phyloP scores from a whole-genome alignment of 228 moss, liverwort and hornwort genomes.

The Sphagnum magellanicum region DNA sequence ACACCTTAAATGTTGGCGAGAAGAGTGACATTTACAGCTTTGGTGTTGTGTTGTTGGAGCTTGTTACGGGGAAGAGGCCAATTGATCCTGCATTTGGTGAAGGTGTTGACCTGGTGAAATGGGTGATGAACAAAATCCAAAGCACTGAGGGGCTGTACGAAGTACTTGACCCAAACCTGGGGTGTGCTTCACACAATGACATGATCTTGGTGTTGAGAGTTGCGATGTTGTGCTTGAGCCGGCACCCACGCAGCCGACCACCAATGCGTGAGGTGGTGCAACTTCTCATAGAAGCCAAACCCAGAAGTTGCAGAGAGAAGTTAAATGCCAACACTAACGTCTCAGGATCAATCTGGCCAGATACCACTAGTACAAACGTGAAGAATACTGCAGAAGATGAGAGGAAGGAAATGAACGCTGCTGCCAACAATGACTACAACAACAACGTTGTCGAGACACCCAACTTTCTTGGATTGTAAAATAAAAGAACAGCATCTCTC shows the following conservation, averaged over 20 bases:
- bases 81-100: slow-evolving; percentile 63
- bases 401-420: too few relatives aligned
- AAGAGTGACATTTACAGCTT: slow-evolving; percentile 96
- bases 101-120: slow-evolving; percentile 68
- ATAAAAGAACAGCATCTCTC: too few relatives aligned
- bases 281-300: slow-evolving; percentile 64
- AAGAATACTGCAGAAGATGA: too few relatives aligned
- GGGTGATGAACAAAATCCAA: slow-evolving; percentile 57
- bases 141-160: slow-evolving; percentile 41
- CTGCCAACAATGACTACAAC: too few relatives aligned
- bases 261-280: slow-evolving; percentile 85
- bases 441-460: too few relatives aligned
- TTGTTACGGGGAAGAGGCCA: slow-evolving; percentile 71
- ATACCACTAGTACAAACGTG: too few relatives aligned
- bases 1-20: slow-evolving; percentile 86
- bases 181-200: slow-evolving; percentile 36
- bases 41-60: slow-evolving; percentile 83
- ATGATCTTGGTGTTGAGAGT: slow-evolving; percentile 58
- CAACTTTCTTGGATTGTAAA: too few relatives aligned
- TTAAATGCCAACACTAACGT: too few relatives aligned
- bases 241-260: slow-evolving; percentile 56
- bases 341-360: too few relatives aligned
- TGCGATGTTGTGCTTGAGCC: slow-evolving; percentile 61
- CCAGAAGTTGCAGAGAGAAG: slow-evolving; percentile 5
- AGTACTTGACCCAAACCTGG: slow-evolving; percentile 58